Percentiles rank a stretch among this genome's conserved stretches.
phyloP scores from a whole-genome alignment of 208 protist genomes.

The Wallacemonas sp. region DNA sequence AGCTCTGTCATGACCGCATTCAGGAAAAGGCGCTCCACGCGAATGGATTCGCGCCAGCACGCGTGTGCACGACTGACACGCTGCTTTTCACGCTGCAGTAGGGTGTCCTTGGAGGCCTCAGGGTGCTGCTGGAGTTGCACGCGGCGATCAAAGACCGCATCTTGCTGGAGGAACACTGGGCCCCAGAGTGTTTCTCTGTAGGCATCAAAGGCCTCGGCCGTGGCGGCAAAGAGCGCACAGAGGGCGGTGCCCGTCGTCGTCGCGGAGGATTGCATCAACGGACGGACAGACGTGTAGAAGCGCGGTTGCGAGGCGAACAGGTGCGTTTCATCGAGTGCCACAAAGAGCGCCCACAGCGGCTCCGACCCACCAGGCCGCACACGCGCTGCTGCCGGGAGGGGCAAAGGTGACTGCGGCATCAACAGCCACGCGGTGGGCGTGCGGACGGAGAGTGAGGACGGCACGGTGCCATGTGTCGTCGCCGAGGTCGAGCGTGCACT shows the following conservation, averaged over 20 bases:
- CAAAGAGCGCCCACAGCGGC: constrained; percentile 18
- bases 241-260: not conserved
- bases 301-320: constrained; percentile 8
- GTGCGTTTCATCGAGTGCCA: not conserved
- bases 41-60: constrained; percentile 58
- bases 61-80: constrained; percentile 29
- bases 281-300: constrained; percentile 31
- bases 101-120: constrained; percentile 5
- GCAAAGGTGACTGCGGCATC: not conserved
- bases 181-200: constrained; percentile 43
- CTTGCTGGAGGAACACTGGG: constrained; percentile 17
- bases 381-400: not conserved
- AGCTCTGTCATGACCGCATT: not conserved
- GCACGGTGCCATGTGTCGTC: too few species aligned
- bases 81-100: constrained; percentile 1
- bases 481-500: too few species aligned
- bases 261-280: constrained; percentile 18
- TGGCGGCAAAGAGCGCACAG: constrained; percentile 30
- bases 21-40: constrained; percentile 60
- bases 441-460: too few species aligned
- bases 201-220: constrained; percentile 28
- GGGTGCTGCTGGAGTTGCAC: constrained; percentile 4
- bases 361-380: not conserved
- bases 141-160: constrained; percentile 9
- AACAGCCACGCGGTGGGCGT: constrained; percentile 7